Base-by-base conservation (phyloP, 2,329 filamentous ascomycete genomes). In the Cladosporium sp. region DNA sequence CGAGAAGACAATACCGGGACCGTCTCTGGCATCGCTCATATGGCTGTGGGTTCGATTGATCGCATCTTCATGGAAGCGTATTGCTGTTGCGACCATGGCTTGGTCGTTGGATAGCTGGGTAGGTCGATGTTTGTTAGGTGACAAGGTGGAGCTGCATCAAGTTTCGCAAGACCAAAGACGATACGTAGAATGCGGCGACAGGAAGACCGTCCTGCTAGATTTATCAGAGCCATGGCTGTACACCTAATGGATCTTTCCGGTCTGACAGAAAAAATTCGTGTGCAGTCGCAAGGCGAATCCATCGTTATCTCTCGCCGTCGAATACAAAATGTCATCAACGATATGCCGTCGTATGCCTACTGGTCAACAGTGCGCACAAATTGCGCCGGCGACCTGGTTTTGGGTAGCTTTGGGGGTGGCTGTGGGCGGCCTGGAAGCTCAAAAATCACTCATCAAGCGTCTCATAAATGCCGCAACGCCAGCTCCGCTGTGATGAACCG, bases 21-120 rank as follows among this genome's bases (percentile, higher is more conserved):
- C 11, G n/a, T 40, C 40, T 9, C 14, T n/a, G 14, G 46, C 28
- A 13, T 41, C 55, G 37, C 44, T 48, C 1, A 53, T 51, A n/a
- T 52, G 56, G 28, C 45, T 54, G 37, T 28, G 14, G 9, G 48
- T 48, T 9, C 43, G 55, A 3, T 46, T 38, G 46, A 57, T 55
- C 31, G 46, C 46, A 43, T 60, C 57, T 22, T 58, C 57, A 49
- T 58, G 54, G 42, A 60, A 60, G 10, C 57, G 56, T 8, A 60
- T 59, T 38, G 34, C 31, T 7, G 54, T 54, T 31, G 54, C 53
- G 31, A 41, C 38, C 40, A 45, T 52, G 45, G 33, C 43, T 33
- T 33, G n/a, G 32, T 33, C 43, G 28, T 10, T 19, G 7, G 22
- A 28, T 28, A 14, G 11, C 4, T 14, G 2, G 9, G 4, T 28